Percentiles rank a stretch among this genome's conserved stretches.
Evolutionary conservation across 345 rosid species (phyloP).

Genomic region (Eucalyptus cloeziana): DNA sequence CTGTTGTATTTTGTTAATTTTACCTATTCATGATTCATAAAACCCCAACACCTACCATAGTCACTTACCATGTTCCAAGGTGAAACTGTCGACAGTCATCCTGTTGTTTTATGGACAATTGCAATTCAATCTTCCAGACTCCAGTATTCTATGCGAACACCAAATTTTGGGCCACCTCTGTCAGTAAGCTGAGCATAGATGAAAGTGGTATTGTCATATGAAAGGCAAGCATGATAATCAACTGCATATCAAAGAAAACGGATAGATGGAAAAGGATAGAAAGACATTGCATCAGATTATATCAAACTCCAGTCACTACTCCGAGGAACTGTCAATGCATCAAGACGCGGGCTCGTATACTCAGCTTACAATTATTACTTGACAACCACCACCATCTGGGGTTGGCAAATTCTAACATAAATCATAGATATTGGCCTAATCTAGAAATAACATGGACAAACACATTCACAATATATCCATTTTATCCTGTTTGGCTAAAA

Average conservation of each 20-base stretch:
- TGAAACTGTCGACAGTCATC: constrained; percentile 53
- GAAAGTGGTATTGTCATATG: background rate
- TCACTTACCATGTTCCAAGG: constrained; percentile 75
- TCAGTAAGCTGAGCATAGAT: constrained; percentile 38
- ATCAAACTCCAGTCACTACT: background rate
- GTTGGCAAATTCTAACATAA: background rate
- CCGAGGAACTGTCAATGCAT: background rate
- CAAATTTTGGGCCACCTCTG: constrained; percentile 85
- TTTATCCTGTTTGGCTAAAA: background rate
- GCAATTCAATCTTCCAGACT: constrained; percentile 47
- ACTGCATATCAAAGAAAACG: background rate
- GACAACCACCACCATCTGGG: background rate
- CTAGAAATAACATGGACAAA: background rate
- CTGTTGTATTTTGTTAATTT: too few relatives aligned
- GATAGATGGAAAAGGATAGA: background rate
- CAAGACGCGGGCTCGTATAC: background rate
- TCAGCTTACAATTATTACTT: background rate
- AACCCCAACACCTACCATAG: background rate
- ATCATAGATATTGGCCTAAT: background rate
- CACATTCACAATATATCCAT: background rate
- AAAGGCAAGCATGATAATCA: background rate
- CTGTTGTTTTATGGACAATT: constrained; percentile 45
- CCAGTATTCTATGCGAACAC: constrained; percentile 45
- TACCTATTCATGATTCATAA: too few relatives aligned
- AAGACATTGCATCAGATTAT: background rate